phyloP scores from a whole-genome alignment of 2,329 filamentous ascomycete genomes.

The Sporothrix pallida region DNA sequence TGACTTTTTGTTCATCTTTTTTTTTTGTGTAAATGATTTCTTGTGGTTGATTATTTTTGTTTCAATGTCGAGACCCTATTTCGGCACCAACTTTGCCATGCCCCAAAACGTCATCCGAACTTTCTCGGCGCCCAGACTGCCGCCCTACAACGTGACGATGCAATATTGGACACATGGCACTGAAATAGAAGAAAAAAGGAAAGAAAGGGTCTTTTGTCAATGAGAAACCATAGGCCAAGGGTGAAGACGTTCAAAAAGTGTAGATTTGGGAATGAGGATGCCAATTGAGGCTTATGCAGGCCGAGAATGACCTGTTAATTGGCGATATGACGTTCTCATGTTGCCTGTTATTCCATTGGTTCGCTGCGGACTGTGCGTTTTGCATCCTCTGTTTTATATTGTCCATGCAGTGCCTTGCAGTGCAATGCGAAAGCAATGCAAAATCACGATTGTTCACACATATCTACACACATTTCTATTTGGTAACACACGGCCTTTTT shows the following conservation, averaged over 20 bases:
- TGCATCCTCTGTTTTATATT: neutral
- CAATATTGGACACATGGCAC: no score
- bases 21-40: neutral
- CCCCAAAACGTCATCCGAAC: no score
- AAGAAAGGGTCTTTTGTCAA: neutral
- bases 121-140: no score
- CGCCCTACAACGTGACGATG: no score
- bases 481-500: conserved; percentile 1
- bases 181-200: no score
- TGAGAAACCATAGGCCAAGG: neutral
- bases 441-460: neutral
- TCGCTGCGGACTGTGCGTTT: neutral
- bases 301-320: conserved; percentile 19
- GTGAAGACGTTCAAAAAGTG: neutral
- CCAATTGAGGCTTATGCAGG: conserved; percentile 8
- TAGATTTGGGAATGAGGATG: neutral
- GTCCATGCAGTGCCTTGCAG: neutral
- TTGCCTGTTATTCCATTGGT: conserved; percentile 3
- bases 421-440: no score
- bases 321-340: conserved; percentile 18
- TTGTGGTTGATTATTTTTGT: neutral
- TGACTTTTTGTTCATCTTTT: neutral
- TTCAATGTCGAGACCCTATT: neutral
- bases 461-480: conserved; percentile 25
- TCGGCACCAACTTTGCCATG: no score